Conservation (phyloP, 2,329 filamentous ascomycete genomes). For the Grosmannia clavigera region DNA sequence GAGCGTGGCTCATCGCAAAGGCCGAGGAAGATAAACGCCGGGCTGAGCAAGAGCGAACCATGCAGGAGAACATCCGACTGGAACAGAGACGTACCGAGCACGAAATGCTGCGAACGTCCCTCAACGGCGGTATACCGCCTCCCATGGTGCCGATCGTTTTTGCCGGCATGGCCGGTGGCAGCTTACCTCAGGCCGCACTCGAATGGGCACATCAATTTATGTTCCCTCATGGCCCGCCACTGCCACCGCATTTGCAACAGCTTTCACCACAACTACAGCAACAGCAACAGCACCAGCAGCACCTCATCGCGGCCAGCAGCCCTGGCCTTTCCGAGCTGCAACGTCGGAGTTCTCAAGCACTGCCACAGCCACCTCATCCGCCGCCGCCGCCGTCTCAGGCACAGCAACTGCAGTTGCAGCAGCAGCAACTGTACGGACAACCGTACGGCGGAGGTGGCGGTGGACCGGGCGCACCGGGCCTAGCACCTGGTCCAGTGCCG, state of each 20-base stretch:
- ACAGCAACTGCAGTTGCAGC: background rate
- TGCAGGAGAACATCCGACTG: slow-evolving; percentile 51
- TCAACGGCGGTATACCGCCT: slow-evolving; percentile 59
- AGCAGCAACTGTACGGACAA: background rate
- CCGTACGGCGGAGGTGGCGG: slow-evolving; percentile 19
- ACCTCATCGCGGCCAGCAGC: background rate
- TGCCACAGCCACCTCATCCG: background rate
- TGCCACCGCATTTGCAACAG: background rate
- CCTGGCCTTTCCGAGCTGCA: slow-evolving; percentile 37
- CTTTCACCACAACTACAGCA: slow-evolving; percentile 21
- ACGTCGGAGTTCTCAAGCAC: slow-evolving; percentile 36
- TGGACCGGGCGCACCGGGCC: slow-evolving; percentile 18
- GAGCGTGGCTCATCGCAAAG: slow-evolving; percentile 57
- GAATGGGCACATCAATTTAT: slow-evolving; percentile 60
- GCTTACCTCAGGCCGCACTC: slow-evolving; percentile 45
- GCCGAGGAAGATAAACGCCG: slow-evolving; percentile 60
- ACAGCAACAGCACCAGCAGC: slow-evolving; percentile 39
- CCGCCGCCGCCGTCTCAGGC: background rate
- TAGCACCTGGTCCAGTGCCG: slow-evolving; percentile 21
- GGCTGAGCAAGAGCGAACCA: slow-evolving; percentile 62
- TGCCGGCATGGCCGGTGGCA: slow-evolving; percentile 54
- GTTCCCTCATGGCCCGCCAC: slow-evolving; percentile 25
- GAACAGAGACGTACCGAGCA: slow-evolving; percentile 64
- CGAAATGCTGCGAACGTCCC: slow-evolving; percentile 56
- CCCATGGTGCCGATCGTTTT: slow-evolving; percentile 66